Evolutionary conservation across 345 rosid genomes (phyloP).

Genomic region (Bruguiera gymnorhiza): DNA sequence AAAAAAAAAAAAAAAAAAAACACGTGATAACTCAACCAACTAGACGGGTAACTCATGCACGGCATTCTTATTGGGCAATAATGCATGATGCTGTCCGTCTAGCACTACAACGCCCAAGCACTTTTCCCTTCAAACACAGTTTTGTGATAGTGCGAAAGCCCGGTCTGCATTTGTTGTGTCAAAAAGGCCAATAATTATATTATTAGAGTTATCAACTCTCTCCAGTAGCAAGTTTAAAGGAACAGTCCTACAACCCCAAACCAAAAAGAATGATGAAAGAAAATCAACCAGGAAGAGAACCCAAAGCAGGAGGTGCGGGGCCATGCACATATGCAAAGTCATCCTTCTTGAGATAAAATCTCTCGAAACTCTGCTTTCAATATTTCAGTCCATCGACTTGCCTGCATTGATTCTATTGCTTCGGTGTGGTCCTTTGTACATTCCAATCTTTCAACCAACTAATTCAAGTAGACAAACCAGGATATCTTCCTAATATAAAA

Average conservation of each 20-base stretch:
- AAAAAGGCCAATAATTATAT: not conserved
- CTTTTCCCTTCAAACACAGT: too few relatives aligned
- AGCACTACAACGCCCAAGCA: not conserved
- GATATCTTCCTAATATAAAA: not conserved
- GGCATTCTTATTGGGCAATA: too few relatives aligned
- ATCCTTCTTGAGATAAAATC: too few relatives aligned
- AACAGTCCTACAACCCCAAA: not conserved
- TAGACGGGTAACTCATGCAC: too few relatives aligned
- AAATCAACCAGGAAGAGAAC: not conserved
- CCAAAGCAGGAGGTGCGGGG: too few relatives aligned
- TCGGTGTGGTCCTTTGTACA: not conserved
- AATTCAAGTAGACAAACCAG: not conserved
- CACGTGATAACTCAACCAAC: too few relatives aligned
- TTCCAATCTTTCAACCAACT: slow-evolving; percentile 1
- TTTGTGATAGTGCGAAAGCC: too few relatives aligned
- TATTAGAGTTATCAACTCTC: not conserved
- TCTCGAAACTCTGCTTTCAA: too few relatives aligned
- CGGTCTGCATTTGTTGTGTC: not conserved
- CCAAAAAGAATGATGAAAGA: not conserved
- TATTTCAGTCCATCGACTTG: not conserved
- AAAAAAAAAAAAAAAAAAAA: too few relatives aligned
- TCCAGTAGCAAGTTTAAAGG: not conserved
- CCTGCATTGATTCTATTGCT: slow-evolving; percentile 2
- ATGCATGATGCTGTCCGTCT: too few relatives aligned
- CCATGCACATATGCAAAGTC: too few relatives aligned